Conservation (phyloP, 179 eudicot genomes). For the Spergularia azorica region DNA sequence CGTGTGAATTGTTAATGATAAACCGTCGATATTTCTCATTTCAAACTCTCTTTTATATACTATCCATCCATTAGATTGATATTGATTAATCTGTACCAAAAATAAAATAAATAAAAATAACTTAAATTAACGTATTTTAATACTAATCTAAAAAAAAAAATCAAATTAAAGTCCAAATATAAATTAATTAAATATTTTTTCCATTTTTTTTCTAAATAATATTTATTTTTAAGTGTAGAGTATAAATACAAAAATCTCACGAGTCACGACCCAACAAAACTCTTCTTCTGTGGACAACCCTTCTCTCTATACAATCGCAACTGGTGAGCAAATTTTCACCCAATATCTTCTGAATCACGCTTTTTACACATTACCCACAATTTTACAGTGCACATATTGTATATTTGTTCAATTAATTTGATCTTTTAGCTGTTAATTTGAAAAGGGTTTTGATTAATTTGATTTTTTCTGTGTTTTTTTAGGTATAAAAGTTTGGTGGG, state of each 20-base stretch:
- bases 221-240: neutral
- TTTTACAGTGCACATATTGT: neutral
- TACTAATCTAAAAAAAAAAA: neutral
- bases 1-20: too few relatives aligned
- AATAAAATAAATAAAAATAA: neutral
- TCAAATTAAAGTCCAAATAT: neutral
- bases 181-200: too few relatives aligned
- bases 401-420: constrained; percentile 6
- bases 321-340: constrained; percentile 33
- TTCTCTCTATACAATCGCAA: constrained; percentile 27
- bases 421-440: constrained; percentile 15
- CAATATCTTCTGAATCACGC: neutral
- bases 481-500: constrained; percentile 38
- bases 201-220: neutral
- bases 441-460: constrained; percentile 29
- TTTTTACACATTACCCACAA: neutral
- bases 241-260: constrained; percentile 22
- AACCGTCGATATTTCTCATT: too few relatives aligned
- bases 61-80: too few relatives aligned
- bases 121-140: neutral
- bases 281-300: constrained; percentile 27
- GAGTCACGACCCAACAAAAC: constrained; percentile 14
- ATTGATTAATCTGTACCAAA: too few relatives aligned
- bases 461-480: constrained; percentile 4
- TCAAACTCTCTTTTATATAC: too few relatives aligned